A percentile compares a stretch with the other conserved stretches of the same genome.
Evolutionary conservation across 257 asterid species (phyloP).

Genomic region (Cinchona pubescens): DNA sequence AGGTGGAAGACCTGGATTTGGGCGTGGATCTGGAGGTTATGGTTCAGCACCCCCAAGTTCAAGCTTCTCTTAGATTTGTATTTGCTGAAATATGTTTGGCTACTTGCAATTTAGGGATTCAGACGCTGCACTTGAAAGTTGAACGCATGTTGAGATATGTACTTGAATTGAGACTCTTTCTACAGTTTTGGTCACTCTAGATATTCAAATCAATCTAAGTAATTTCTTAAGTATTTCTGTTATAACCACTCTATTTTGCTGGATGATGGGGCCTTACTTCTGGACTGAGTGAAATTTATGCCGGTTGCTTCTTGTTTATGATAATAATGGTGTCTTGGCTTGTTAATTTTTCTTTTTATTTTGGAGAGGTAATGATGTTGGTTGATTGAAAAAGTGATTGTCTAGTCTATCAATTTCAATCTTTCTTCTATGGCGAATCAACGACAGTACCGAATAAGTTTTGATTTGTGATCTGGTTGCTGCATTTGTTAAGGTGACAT

Average conservation of each 20-base stretch:
- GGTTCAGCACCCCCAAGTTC: constrained; percentile 45
- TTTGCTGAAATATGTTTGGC: neutral
- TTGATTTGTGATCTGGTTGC: neutral
- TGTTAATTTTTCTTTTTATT: neutral
- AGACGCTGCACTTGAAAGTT: constrained; percentile 4
- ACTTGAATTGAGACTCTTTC: constrained; percentile 19
- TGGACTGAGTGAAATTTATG: neutral
- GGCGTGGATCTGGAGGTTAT: constrained; percentile 41
- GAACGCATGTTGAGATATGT: constrained; percentile 16
- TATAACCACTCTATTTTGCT: neutral
- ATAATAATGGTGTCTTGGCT: neutral
- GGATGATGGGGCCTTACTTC: neutral
- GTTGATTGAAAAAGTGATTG: neutral
- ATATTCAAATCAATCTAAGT: neutral
- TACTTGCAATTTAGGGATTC: constrained; percentile 21
- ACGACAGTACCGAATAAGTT: neutral
- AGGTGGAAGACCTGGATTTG: constrained; percentile 39
- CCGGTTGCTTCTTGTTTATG: neutral
- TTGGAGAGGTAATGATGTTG: constrained; percentile 33
- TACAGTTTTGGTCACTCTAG: constrained; percentile 35
- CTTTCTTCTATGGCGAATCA: neutral
- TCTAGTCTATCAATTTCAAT: no score
- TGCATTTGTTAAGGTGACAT: neutral
- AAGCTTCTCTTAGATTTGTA: constrained; percentile 26
- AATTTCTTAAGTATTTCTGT: neutral